Percentiles rank a stretch among this genome's conserved stretches.
phyloP scores from a whole-genome alignment of 1,284 basidiomycete genomes.

The Cystobasidium pallidum region DNA sequence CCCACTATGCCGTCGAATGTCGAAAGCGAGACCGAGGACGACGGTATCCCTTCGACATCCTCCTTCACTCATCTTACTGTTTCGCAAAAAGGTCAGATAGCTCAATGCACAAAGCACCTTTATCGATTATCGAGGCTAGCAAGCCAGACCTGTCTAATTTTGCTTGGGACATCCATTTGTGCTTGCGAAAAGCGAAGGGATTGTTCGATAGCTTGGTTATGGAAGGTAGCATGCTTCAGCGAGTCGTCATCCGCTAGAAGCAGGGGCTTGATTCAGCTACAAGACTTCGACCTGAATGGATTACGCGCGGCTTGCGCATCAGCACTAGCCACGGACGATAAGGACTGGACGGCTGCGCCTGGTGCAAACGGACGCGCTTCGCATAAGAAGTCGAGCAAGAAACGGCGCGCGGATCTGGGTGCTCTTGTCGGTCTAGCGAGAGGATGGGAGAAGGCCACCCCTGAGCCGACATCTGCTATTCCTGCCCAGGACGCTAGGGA shows the following conservation, averaged over 20 bases:
- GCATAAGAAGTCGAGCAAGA: constrained; percentile 36
- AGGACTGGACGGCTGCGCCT: constrained; percentile 11
- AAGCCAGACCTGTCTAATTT: constrained; percentile 31
- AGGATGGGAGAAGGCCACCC: constrained; percentile 15
- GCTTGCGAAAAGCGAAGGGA: constrained; percentile 52
- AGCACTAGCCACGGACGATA: constrained; percentile 41
- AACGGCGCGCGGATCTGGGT: constrained; percentile 38
- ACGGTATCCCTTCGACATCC: constrained; percentile 58
- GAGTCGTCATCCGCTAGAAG: constrained; percentile 32
- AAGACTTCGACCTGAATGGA: constrained; percentile 38
- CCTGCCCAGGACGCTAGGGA: constrained; percentile 7
- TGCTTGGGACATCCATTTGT: constrained; percentile 50
- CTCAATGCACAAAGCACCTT: constrained; percentile 33
- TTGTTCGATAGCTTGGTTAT: constrained; percentile 51
- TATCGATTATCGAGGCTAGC: constrained; percentile 47
- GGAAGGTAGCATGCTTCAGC: constrained; percentile 42
- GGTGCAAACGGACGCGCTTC: constrained; percentile 17
- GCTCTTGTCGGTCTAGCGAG: constrained; percentile 30
- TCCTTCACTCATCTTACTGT: constrained; percentile 37
- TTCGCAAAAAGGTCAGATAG: constrained; percentile 22
- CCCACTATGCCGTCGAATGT: constrained; percentile 48
- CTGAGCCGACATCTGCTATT: constrained; percentile 12
- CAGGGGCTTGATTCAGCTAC: constrained; percentile 14
- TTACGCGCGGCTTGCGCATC: constrained; percentile 33
- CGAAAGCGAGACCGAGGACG: constrained; percentile 44